These are phyloP conservation scores for Cryptococcus sp. DNA, from an alignment of 1,284 basidiomycete genomes.

Conservation along the genomic window DNA sequence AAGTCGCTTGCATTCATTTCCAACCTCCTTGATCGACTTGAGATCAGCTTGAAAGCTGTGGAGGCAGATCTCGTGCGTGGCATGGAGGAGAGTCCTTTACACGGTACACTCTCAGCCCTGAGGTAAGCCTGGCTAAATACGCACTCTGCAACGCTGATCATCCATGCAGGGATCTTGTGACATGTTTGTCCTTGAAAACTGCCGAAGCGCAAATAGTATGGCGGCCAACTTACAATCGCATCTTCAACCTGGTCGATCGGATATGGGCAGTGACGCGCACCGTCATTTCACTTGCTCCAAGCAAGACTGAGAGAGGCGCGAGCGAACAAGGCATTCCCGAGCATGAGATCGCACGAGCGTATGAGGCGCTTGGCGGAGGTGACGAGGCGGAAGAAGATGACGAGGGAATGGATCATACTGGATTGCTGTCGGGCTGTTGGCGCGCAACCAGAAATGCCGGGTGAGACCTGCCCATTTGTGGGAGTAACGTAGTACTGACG, in stretches of 20 bases:
- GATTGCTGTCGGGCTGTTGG: conserved; percentile 51
- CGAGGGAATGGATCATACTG: conserved; percentile 38
- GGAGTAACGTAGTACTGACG: background rate
- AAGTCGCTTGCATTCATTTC: conserved; percentile 28
- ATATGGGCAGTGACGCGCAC: conserved; percentile 45
- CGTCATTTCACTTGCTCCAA: conserved; percentile 43
- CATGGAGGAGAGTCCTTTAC: conserved; percentile 44
- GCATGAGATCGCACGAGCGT: conserved; percentile 52
- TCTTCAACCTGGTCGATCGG: conserved; percentile 31
- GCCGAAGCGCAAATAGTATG: conserved; percentile 20
- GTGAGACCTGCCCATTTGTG: conserved; percentile 24
- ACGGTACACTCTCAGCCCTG: conserved; percentile 45
- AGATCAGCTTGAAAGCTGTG: conserved; percentile 26
- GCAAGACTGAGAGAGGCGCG: background rate
- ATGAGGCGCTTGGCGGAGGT: conserved; percentile 39
- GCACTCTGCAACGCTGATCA: conserved; percentile 1
- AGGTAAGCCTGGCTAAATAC: conserved; percentile 25
- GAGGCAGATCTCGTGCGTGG: conserved; percentile 40
- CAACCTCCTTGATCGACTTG: conserved; percentile 31
- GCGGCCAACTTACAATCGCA: conserved; percentile 29
- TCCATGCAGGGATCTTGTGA: conserved; percentile 31
- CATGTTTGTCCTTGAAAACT: conserved; percentile 21
- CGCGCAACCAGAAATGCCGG: conserved; percentile 50
- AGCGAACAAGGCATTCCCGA: conserved; percentile 28
- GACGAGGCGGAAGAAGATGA: conserved; percentile 33